phyloP scores from a whole-genome alignment of 2,329 filamentous ascomycete genomes.

The Alternaria sp. region DNA sequence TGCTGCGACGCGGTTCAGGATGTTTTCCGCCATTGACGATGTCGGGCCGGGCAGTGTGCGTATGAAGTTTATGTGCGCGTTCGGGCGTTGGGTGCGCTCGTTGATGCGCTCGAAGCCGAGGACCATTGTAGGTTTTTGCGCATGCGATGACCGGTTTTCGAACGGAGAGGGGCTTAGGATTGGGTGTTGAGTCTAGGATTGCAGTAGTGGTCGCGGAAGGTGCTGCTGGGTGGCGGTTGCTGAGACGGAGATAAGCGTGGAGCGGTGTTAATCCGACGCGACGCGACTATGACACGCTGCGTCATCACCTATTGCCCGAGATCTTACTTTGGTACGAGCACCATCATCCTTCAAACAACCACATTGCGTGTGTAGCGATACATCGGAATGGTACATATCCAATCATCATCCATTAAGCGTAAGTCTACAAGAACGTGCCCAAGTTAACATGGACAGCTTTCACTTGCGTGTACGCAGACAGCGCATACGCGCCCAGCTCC shows the following conservation, averaged over 20 bases:
- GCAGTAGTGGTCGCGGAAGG: neutral
- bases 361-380: neutral
- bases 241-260: slow-evolving; percentile 4
- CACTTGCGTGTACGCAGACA: slow-evolving; percentile 34
- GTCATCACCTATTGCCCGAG: neutral
- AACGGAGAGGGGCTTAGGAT: neutral
- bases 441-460: slow-evolving; percentile 20
- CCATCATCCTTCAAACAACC: neutral
- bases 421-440: neutral
- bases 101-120: slow-evolving; percentile 81
- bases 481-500: slow-evolving; percentile 33
- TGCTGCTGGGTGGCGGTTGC: neutral
- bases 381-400: neutral
- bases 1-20: slow-evolving; percentile 58
- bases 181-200: neutral
- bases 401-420: neutral
- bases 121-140: slow-evolving; percentile 64
- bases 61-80: slow-evolving; percentile 82
- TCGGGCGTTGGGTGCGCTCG: slow-evolving; percentile 74
- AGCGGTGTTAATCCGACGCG: slow-evolving; percentile 5
- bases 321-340: neutral
- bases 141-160: neutral
- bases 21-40: slow-evolving; percentile 37
- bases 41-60: slow-evolving; percentile 71
- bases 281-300: slow-evolving; percentile 4